Evolutionary conservation across 2,329 filamentous ascomycete species (phyloP), one percentile per base, ranked within the genome.

Genomic region (Didymella glomerata): DNA sequence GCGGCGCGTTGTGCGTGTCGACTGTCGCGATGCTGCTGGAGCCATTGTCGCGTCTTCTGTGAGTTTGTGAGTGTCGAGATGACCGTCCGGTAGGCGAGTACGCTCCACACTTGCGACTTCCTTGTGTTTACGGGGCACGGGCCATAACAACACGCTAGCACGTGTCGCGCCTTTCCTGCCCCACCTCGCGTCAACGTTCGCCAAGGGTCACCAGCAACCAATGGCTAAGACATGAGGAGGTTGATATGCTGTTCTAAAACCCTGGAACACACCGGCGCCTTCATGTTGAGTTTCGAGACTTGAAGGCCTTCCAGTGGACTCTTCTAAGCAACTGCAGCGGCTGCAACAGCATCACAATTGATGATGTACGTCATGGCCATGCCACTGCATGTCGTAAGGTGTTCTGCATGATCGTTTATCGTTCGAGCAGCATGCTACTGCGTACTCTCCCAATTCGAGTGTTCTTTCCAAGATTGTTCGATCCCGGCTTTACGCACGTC

Each of bases 1-100:
- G 69, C 89, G 88, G 72, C 92, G 86, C 51, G 90, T 77, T 42
- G 84, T 83, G 72, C 88, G 83, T 55, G 85, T 84, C 11, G 87
- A 84, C 66, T 88, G 82, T 45, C 83, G 78, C 32, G 82, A 76
- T 34, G 78, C 78, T 54, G 68, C 60, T 25, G 76, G 71, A 51
- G 77, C 73, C 79, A 81, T 81, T 53, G 18, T 68, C 54, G 42
- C 57, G 69, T 60, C 51, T 60, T 48, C 34, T 64, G 62, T 68
- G n/a, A 48, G 54, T 64, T 61, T 53, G 55, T 64, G 56, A 50
- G 53, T 48, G 24, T 51, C 47, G 48, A 48, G 44, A 51, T 34
- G 56, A 38, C 50, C 46, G 40, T 50, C 40, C 30, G 50, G 46
- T 47, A 27, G 46, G 40, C 50, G 50, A 46, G 54, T 58, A 47